Evolutionary conservation across 1,139 yeast species (phyloP).

Genomic region (Protomyces gravidus): DNA sequence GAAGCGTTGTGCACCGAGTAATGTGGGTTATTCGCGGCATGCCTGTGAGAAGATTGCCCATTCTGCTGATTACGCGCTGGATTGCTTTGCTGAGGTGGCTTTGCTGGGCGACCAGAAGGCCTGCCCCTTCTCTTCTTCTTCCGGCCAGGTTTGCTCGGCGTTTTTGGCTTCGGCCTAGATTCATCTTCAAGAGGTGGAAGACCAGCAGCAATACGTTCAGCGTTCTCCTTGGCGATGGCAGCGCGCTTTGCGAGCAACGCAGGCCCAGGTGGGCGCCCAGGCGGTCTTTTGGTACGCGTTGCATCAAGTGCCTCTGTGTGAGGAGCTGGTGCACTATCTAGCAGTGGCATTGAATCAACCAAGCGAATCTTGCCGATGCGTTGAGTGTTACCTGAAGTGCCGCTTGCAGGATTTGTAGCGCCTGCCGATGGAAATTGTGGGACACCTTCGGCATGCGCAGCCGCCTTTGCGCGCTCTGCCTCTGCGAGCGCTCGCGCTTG

Average conservation of each 20-base stretch:
- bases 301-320: background rate
- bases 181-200: background rate
- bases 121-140: too few relatives aligned
- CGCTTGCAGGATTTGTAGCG: background rate
- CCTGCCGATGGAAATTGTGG: too few relatives aligned
- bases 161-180: too few relatives aligned
- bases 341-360: background rate
- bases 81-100: too few relatives aligned
- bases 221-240: background rate
- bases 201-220: background rate
- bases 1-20: background rate
- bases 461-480: background rate
- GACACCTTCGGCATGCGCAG: background rate
- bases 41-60: too few relatives aligned
- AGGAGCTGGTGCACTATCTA: background rate
- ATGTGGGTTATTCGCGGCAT: too few relatives aligned
- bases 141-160: too few relatives aligned
- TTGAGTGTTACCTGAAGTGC: background rate
- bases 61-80: too few relatives aligned
- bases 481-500: background rate
- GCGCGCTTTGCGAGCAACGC: background rate
- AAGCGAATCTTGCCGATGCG: background rate
- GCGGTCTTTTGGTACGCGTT: background rate
- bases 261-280: background rate
- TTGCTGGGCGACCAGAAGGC: too few relatives aligned